Evolutionary conservation across 2,329 filamentous ascomycete species (phyloP).

Genomic region (Pseudocercospora macadamiae): DNA sequence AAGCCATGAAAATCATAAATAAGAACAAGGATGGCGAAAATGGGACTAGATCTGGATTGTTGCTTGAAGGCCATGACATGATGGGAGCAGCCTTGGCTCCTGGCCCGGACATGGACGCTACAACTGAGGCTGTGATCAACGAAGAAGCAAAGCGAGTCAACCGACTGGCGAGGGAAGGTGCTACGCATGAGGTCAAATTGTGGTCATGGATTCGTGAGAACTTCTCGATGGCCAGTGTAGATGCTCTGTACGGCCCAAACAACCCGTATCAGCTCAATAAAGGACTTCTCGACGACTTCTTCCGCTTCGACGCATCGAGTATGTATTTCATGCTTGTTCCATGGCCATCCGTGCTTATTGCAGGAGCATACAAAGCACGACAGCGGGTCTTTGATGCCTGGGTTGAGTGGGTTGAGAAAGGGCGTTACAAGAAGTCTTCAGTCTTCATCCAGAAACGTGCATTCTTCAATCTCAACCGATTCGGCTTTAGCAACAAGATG

Average conservation of each 20-base stretch:
- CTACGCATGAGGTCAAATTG: slow-evolving; percentile 40
- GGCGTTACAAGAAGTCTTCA: slow-evolving; percentile 29
- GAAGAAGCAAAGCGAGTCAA: slow-evolving; percentile 14
- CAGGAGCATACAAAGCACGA: slow-evolving; percentile 44
- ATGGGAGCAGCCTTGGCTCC: slow-evolving; percentile 1
- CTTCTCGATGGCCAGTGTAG: slow-evolving; percentile 45
- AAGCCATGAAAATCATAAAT: slow-evolving; percentile 35
- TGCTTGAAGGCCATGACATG: slow-evolving; percentile 6
- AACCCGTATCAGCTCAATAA: slow-evolving; percentile 45
- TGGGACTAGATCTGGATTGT: background rate
- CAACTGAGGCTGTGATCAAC: background rate
- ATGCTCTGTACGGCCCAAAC: slow-evolving; percentile 48
- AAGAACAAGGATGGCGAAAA: slow-evolving; percentile 23
- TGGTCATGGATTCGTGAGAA: slow-evolving; percentile 45
- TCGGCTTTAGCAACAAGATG: slow-evolving; percentile 29
- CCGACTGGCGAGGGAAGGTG: slow-evolving; percentile 6
- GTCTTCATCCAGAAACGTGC: slow-evolving; percentile 33
- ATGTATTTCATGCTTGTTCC: slow-evolving; percentile 24
- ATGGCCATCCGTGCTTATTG: slow-evolving; percentile 43
- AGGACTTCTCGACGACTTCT: slow-evolving; percentile 44
- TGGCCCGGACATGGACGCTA: background rate
- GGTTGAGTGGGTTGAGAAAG: slow-evolving; percentile 34
- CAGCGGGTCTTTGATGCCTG: slow-evolving; percentile 36
- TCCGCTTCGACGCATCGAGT: slow-evolving; percentile 46
- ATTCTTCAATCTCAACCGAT: slow-evolving; percentile 11